These are phyloP conservation scores for Leccinum uliginosum DNA, from an alignment of 768 basidiomycete species.

Conservation along the genomic window DNA sequence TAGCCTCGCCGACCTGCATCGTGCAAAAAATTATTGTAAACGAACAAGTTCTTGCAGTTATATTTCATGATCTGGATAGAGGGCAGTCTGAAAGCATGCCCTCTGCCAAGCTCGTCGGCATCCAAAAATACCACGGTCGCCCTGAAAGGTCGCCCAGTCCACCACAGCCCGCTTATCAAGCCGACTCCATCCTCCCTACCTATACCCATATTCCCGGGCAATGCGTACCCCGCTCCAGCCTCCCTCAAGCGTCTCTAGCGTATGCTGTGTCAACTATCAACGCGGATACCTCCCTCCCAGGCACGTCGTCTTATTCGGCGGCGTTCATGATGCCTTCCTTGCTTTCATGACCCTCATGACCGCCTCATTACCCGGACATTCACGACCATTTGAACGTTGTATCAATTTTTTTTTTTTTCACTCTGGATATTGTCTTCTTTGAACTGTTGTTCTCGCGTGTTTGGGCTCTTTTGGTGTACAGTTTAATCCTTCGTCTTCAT, in stretches of 20 bases:
- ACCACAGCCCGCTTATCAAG: conserved; percentile 25
- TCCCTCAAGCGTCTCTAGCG: conserved; percentile 39
- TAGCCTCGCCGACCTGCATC: conserved; percentile 51
- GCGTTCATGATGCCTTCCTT: conserved; percentile 32
- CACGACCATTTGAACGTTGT: conserved; percentile 21
- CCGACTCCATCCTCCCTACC: conserved; percentile 27
- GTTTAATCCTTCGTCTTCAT: conserved; percentile 20
- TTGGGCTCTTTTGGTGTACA: conserved; percentile 11
- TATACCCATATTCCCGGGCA: conserved; percentile 31
- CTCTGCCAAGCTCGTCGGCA: conserved; percentile 55
- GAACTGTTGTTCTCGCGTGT: conserved; percentile 17
- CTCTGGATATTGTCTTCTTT: conserved; percentile 29
- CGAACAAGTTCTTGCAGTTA: conserved; percentile 54
- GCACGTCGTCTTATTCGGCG: conserved; percentile 25
- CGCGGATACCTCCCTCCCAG: conserved; percentile 19
- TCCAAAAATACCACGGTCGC: conserved; percentile 38
- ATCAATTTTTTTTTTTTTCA: conserved; percentile 14
- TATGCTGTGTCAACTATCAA: conserved; percentile 40
- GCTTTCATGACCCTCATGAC: conserved; percentile 31
- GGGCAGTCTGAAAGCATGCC: conserved; percentile 47
- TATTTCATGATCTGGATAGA: conserved; percentile 69
- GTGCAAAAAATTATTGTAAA: conserved; percentile 71
- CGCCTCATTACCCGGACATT: conserved; percentile 18
- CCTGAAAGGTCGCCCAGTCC: conserved; percentile 27
- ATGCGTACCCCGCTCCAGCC: conserved; percentile 33